Percentiles rank a stretch among this genome's conserved stretches.
Conservation (phyloP, 805 yeast genomes). For the Candida schatavii region DNA sequence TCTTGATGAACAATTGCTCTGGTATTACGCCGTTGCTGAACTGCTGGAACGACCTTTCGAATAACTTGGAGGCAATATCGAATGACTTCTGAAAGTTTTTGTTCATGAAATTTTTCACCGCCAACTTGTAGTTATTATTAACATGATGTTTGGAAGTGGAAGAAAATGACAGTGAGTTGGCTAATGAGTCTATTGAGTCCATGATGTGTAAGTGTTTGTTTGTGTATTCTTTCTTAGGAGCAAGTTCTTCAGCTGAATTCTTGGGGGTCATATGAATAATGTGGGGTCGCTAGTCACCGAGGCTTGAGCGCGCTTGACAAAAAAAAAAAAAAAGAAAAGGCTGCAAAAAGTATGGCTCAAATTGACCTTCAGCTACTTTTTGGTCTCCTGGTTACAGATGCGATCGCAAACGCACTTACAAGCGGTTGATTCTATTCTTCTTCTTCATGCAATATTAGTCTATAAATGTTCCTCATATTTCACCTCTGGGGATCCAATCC, state of each 20-base stretch:
- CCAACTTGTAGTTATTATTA: constrained; percentile 24
- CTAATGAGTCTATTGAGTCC: constrained; percentile 2
- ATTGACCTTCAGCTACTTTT: not conserved
- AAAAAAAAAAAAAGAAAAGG: not conserved
- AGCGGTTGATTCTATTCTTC: no score
- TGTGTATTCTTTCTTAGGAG: no score
- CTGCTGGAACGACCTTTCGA: constrained; percentile 18
- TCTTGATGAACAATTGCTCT: constrained; percentile 30
- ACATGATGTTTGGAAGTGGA: constrained; percentile 1
- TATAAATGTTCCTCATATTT: constrained; percentile 13
- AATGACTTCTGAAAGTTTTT: constrained; percentile 34
- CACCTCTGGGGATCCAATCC: constrained; percentile 7
- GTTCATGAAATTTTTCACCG: constrained; percentile 39
- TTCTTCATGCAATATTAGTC: not conserved
- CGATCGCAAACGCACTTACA: no score
- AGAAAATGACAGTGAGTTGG: not conserved
- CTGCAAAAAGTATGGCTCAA: not conserved
- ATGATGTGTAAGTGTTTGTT: no score
- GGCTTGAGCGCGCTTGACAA: no score
- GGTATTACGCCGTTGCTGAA: constrained; percentile 21
- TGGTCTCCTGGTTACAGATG: no score
- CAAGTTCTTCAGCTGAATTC: no score
- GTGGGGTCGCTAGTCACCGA: no score
- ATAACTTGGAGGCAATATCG: constrained; percentile 21
- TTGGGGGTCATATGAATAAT: no score